Evolutionary conservation across 257 asterid species (phyloP), one percentile per base, ranked within the genome.

Genomic region (Avicennia marina): DNA sequence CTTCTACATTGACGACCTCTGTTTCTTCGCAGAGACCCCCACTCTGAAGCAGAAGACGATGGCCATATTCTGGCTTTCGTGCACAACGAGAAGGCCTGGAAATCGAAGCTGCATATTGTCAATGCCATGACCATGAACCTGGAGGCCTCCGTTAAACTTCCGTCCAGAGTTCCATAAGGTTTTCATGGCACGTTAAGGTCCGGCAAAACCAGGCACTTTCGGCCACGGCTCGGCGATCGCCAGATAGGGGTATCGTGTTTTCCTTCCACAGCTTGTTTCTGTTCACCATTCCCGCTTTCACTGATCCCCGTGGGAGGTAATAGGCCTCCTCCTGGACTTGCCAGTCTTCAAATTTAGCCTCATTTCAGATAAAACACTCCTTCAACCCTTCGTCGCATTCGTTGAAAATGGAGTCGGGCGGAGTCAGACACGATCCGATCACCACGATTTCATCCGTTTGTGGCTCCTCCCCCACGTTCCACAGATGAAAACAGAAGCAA

Each of bases 201-300:
- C 50, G 88, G 70, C 84, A 68, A 4, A 74, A 53, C 62, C 98
- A 91, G 57, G 85, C 75, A 93, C 99, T 62, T 86, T 93, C 7
- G 99, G 99, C 99, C 99, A 93, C 0, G 99, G 99, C 73, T 93
- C 99, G 0, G 99, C 96, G 18, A 93, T 81, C 4, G 99, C 99
- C 4, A 93, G 46, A 42, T 89, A 93, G 0, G 96, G 96, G 64
- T 47, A 86, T n/a, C 65, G 52, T 1, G 96, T 93, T 61, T 84
- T 86, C n/a, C 97, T 42, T 1, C 99, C 99, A 0, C n/a, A 93
- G 95, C 58, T 56, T 84, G 85, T 84, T 84, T 18, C 90, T 67
- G 74, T 93, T 93, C 43, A 93, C 99, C 99, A 93, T 86, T 10
- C 99, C 99, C 0, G 97, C 99, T 55, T 93, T 97, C 0, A 93